Percentiles rank a stretch among this genome's conserved stretches.
Evolutionary conservation across 2,329 filamentous ascomycete genomes (phyloP).

Genomic region (Colletotrichum abscissum): DNA sequence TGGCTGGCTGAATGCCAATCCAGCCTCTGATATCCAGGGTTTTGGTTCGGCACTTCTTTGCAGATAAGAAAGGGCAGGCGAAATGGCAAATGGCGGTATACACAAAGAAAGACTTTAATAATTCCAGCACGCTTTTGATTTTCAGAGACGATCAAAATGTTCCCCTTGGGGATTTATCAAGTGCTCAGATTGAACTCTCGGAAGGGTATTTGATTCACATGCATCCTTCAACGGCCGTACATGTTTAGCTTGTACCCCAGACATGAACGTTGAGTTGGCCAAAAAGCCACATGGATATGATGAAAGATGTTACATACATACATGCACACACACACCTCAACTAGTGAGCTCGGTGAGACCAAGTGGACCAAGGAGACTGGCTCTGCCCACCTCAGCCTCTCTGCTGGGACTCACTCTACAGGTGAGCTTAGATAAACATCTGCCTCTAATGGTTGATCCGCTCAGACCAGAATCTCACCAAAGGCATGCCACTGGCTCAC

Average conservation of each 20-base stretch:
- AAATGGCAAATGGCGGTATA: neutral
- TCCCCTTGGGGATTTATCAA: neutral
- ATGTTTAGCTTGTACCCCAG: neutral
- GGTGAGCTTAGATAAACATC: too few species aligned
- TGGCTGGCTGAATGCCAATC: too few species aligned
- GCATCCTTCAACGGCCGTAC: neutral
- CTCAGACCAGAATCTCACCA: constrained; percentile 1
- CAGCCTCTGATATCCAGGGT: too few species aligned
- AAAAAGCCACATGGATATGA: too few species aligned
- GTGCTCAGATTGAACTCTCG: neutral
- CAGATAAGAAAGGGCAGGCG: neutral
- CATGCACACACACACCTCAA: neutral
- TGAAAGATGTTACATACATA: too few species aligned
- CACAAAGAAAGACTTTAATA: neutral
- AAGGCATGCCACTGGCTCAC: neutral
- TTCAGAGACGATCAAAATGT: neutral
- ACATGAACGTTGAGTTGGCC: neutral
- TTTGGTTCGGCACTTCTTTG: neutral
- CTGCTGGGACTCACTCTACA: too few species aligned
- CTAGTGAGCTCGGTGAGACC: constrained; percentile 2
- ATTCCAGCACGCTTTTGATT: neutral
- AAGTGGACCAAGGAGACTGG: neutral
- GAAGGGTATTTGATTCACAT: too few species aligned
- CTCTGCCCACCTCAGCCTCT: neutral
- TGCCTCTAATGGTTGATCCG: neutral